These are phyloP conservation scores for Phanerodontia chrysosporium DNA, from an alignment of 768 basidiomycete genomes.

Conservation along the genomic window DNA sequence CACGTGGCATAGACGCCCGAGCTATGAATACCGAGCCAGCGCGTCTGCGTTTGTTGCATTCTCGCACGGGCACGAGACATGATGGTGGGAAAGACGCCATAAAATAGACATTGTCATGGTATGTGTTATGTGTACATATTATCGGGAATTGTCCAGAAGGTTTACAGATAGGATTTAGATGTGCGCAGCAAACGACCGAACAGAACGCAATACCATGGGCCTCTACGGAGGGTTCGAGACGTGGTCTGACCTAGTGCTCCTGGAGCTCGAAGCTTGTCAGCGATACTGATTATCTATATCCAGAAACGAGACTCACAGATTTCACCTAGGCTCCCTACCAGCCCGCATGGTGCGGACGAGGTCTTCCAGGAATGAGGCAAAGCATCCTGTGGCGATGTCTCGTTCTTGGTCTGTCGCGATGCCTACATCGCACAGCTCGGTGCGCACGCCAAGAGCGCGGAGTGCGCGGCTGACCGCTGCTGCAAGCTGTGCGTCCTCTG, in stretches of 20 bases:
- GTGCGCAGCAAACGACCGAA: too few relatives aligned
- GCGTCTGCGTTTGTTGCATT: neutral
- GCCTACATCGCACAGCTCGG: neutral
- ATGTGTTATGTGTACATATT: neutral
- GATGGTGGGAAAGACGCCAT: neutral
- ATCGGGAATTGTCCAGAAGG: neutral
- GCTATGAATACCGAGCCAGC: neutral
- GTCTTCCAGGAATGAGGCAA: neutral
- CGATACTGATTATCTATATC: neutral
- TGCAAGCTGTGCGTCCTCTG: neutral
- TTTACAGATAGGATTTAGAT: neutral
- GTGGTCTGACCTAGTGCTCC: too few relatives aligned
- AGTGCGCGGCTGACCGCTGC: neutral
- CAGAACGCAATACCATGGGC: too few relatives aligned
- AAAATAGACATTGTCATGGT: neutral
- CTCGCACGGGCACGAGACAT: neutral
- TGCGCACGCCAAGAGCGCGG: constrained; percentile 1
- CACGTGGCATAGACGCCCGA: constrained; percentile 2
- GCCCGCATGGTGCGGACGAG: constrained; percentile 1
- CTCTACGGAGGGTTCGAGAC: too few relatives aligned
- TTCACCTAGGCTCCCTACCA: neutral
- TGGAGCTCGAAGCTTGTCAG: neutral
- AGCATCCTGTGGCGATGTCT: neutral
- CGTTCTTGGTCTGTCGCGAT: neutral
- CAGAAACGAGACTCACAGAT: neutral